A percentile compares a stretch with the other conserved stretches of the same genome.
Conservation (phyloP, 139 green algal species). For the Mesostigma viride region DNA sequence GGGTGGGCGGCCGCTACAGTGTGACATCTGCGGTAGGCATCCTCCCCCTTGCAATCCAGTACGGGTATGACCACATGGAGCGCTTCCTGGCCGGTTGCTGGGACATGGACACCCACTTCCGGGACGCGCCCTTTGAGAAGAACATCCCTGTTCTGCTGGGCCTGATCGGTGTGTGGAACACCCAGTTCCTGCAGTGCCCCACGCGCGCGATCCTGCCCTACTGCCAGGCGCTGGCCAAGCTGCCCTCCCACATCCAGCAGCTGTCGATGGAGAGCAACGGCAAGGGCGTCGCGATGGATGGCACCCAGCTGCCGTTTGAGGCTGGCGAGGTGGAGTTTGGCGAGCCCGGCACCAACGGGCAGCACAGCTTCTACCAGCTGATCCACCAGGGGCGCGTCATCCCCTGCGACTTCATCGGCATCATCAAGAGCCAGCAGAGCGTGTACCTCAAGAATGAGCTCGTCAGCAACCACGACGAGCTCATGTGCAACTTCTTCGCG, state of each 20-base stretch:
- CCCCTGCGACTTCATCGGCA: slow-evolving; percentile 96
- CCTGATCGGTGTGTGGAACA: slow-evolving; percentile 91
- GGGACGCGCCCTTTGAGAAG: slow-evolving; percentile 61
- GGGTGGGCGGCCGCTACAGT: slow-evolving; percentile 79
- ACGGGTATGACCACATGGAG: slow-evolving; percentile 78
- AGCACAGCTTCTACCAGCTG: slow-evolving; percentile 99
- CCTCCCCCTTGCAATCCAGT: slow-evolving; percentile 88
- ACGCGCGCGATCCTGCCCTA: slow-evolving; percentile 94
- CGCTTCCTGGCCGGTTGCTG: slow-evolving; percentile 67
- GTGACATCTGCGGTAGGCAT: slow-evolving; percentile 74
- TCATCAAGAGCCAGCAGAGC: slow-evolving; percentile 84
- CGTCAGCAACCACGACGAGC: slow-evolving; percentile 96
- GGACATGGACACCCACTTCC: slow-evolving; percentile 70
- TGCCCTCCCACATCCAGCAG: slow-evolving; percentile 94
- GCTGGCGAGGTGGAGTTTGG: slow-evolving; percentile 94
- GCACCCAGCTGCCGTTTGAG: slow-evolving; percentile 70
- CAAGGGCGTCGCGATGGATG: slow-evolving; percentile 91
- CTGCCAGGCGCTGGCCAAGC: slow-evolving; percentile 84
- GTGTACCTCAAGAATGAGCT: slow-evolving; percentile 76
- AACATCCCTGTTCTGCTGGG: slow-evolving; percentile 94
- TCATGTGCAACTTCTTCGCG: slow-evolving; percentile 99
- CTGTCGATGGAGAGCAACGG: slow-evolving; percentile 98
- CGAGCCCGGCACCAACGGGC: slow-evolving; percentile 97
- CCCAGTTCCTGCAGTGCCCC: slow-evolving; percentile 83
- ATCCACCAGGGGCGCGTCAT: slow-evolving; percentile 89